Evolutionary conservation across 2,329 filamentous ascomycete genomes (phyloP), one percentile per base, ranked within the genome.

Genomic region (Ceratocystis albifundus): DNA sequence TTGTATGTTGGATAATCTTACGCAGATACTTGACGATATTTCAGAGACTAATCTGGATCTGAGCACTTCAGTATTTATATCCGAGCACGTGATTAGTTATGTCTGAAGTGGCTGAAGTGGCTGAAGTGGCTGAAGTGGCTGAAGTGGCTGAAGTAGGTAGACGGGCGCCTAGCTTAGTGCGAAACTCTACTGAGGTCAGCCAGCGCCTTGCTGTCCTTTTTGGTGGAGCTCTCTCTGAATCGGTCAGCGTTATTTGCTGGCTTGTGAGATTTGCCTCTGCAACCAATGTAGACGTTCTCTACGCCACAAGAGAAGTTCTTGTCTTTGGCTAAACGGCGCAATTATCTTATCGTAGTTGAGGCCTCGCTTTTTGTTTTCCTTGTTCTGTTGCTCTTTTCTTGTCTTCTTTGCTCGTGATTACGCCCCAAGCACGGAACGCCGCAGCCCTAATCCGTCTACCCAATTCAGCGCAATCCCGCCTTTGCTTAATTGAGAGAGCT

Each of bases 121-220:
- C 36, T 1, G 36, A 41, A 41, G 36, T 41, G 36, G 36, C 36
- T 41, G 36, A 41, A 41, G 36, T 41, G 36, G 36, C 36, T 15
- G 36, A 41, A 4, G 36, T 41, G 36, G 36, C 36, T 1, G 36
- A 41, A 12, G 36, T 12, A 41, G 36, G 36, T 4, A 41, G 36
- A 3, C 36, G 12, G 36, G 12, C 10, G 36, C 10, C 36, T 30
- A 30, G 36, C 36, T 41, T 41, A 12, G 36, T 41, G 7, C 2
- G 36, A 41, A 41, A 41, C 36, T 36, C 32, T 41, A 41, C 36
- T 15, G 12, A 41, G 3, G 36, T 41, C 36, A 41, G 36, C 36
- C 36, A 41, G 36, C 36, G 64, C 64, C 50, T 65, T 57, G 64
- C 64, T 65, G 64, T 65, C 64, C 64, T 65, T 55, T 59, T 65